A percentile compares a stretch with the other conserved stretches of the same genome.
phyloP scores from a whole-genome alignment of 345 rosid species.

The Eutrema yunnanense region DNA sequence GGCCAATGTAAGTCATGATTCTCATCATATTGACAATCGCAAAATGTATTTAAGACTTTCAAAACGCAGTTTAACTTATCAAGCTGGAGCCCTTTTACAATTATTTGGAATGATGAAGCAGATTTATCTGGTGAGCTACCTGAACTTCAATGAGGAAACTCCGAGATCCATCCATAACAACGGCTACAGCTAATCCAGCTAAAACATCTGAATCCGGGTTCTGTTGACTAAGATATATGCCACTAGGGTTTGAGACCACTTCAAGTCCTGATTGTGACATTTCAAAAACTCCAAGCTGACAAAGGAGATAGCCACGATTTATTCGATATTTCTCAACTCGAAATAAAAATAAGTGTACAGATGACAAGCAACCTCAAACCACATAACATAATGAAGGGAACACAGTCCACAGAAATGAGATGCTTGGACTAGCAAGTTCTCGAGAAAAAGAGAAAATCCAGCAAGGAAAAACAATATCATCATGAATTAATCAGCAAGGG shows the following conservation, averaged over 20 bases:
- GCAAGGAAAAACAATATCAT: not conserved
- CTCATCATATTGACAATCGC: not conserved
- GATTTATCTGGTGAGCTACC: conserved; percentile 32
- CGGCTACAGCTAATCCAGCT: conserved; percentile 90
- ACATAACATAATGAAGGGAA: not conserved
- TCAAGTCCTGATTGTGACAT: conserved; percentile 75
- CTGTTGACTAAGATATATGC: conserved; percentile 71
- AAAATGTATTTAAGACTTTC: conserved; percentile 1
- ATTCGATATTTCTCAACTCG: not conserved
- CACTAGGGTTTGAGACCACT: conserved; percentile 73
- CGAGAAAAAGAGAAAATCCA: not conserved
- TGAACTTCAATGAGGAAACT: conserved; percentile 86
- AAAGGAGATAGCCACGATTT: not conserved
- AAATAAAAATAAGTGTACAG: not conserved
- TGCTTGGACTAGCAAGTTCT: not conserved
- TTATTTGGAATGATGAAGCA: not conserved
- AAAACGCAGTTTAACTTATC: not conserved
- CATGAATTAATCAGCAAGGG: not conserved
- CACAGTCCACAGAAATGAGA: not conserved
- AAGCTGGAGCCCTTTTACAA: not conserved
- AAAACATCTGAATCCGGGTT: conserved; percentile 68
- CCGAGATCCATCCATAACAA: conserved; percentile 84
- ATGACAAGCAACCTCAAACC: conserved; percentile 2
- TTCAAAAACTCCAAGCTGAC: conserved; percentile 91
- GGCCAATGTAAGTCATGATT: not conserved